Evolutionary conservation across 106 monocot genomes (phyloP).

Genomic region (Hemerocallis citrina): DNA sequence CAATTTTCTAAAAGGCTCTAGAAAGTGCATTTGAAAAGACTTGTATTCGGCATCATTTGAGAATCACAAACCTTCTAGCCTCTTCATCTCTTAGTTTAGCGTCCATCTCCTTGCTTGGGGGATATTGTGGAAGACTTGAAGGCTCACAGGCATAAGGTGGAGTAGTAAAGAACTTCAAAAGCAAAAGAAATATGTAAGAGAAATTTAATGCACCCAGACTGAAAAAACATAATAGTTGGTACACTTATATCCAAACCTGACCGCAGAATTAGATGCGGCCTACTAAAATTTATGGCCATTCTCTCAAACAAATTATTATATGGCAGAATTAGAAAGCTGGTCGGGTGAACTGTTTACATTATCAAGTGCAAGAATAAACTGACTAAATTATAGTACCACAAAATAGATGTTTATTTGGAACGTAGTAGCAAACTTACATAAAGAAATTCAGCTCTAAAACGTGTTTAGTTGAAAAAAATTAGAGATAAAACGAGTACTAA

Average conservation of each 20-base stretch:
- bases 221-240: too few species aligned
- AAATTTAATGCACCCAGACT: neutral
- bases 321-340: neutral
- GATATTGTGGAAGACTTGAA: constrained; percentile 65
- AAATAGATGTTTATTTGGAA: neutral
- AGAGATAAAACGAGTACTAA: too few species aligned
- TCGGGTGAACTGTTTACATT: neutral
- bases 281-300: neutral
- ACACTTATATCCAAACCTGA: neutral
- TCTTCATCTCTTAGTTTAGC: constrained; percentile 60
- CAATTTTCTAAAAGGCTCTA: neutral
- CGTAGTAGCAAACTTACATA: neutral
- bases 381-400: neutral
- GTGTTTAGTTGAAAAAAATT: neutral
- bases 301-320: neutral
- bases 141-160: constrained; percentile 71
- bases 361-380: neutral
- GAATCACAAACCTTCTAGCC: constrained; percentile 33
- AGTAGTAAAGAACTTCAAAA: constrained; percentile 62
- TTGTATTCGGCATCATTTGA: neutral
- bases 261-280: neutral
- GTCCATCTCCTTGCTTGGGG: constrained; percentile 91
- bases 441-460: neutral
- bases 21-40: neutral
- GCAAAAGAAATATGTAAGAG: neutral